Percentiles rank a stretch among this genome's conserved stretches.
Conservation (phyloP, 495 filamentous ascomycete genomes). For the Podospora fimiseda region DNA sequence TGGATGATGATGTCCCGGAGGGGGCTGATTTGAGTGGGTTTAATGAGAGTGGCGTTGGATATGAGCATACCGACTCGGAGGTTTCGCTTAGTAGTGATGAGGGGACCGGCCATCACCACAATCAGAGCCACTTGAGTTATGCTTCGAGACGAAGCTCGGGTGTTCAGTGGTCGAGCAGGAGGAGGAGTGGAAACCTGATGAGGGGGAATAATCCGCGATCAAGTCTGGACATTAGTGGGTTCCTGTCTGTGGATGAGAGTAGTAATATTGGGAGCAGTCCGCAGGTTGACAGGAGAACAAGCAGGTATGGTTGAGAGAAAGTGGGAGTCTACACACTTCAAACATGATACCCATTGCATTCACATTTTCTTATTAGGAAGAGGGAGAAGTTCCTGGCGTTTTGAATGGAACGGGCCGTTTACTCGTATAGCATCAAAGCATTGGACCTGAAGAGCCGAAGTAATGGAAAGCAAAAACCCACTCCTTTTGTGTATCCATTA, state of each 20-base stretch:
- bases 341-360: slow-evolving; percentile 14
- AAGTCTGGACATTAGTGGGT: slow-evolving; percentile 45
- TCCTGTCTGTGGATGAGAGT: slow-evolving; percentile 44
- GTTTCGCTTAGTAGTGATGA: slow-evolving; percentile 48
- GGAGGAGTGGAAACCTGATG: slow-evolving; percentile 23
- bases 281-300: slow-evolving; percentile 19
- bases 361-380: background rate
- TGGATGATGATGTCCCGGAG: slow-evolving; percentile 64
- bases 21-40: slow-evolving; percentile 26
- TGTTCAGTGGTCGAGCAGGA: slow-evolving; percentile 2
- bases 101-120: slow-evolving; percentile 24
- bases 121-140: slow-evolving; percentile 18
- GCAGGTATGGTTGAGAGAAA: background rate
- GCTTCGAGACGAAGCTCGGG: slow-evolving; percentile 10
- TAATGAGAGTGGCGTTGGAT: slow-evolving; percentile 43
- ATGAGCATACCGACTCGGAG: slow-evolving; percentile 83
- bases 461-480: no score
- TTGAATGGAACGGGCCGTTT: no score
- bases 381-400: no score
- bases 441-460: no score
- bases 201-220: slow-evolving; percentile 31
- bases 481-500: no score
- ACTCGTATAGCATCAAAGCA: no score
- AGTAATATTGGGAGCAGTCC: slow-evolving; percentile 45
- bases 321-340: background rate